Conservation (phyloP, 2,329 filamentous ascomycete species). For the Didymella sp. region DNA sequence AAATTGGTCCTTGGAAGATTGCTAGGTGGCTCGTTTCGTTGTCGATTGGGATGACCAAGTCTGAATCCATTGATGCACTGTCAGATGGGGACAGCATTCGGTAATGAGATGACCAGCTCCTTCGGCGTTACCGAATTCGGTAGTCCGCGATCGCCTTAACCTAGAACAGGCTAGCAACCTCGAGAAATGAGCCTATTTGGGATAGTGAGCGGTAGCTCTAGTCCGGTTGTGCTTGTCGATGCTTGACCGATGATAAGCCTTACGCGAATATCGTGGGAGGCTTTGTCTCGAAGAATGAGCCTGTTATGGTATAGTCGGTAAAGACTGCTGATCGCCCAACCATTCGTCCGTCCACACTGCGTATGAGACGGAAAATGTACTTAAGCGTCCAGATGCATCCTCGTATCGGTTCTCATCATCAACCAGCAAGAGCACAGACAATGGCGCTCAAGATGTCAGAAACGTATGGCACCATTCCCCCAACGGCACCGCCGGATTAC, state of each 20-base stretch:
- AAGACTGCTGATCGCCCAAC: not conserved
- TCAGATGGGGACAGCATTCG: not conserved
- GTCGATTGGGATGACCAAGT: not conserved
- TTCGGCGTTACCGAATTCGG: not conserved
- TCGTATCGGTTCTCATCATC: not conserved
- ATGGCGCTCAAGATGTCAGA: not conserved
- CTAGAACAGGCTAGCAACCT: not conserved
- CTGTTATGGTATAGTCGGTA: not conserved
- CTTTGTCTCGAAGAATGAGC: not conserved
- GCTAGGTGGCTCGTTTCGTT: not conserved
- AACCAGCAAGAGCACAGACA: not conserved
- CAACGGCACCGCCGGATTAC: not conserved
- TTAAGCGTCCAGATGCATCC: not conserved
- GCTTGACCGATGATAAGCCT: not conserved
- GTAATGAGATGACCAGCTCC: not conserved
- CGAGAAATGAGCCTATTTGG: not conserved
- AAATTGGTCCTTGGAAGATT: not conserved
- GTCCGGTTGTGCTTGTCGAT: not conserved
- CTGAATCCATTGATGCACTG: not conserved
- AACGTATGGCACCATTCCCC: not conserved
- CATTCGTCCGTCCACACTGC: not conserved
- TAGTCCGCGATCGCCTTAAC: not conserved
- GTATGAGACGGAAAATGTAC: not conserved
- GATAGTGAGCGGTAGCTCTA: not conserved
- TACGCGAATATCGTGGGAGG: not conserved